Percentiles rank a stretch among this genome's conserved stretches.
phyloP scores from a whole-genome alignment of 768 basidiomycete species.

The Leccinellum albellum region DNA sequence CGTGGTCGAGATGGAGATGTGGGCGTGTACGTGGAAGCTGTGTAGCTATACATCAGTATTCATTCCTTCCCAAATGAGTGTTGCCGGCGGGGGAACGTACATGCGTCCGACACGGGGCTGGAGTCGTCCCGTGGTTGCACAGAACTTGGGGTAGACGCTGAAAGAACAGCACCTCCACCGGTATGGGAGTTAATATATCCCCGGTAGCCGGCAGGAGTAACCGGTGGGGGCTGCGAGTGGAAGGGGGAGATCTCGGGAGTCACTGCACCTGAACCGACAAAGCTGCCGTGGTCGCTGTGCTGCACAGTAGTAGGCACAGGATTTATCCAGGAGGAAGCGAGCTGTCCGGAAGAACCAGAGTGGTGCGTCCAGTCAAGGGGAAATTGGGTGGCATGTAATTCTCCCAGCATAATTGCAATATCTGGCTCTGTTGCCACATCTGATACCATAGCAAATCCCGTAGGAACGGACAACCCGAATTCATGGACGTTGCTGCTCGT shows the following conservation, averaged over 20 bases:
- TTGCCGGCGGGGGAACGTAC: conserved; percentile 8
- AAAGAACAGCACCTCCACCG: not conserved
- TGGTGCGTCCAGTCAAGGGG: not conserved
- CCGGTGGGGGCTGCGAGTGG: not conserved
- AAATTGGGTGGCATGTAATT: not conserved
- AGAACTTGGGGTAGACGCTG: not conserved
- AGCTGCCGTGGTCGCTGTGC: not conserved
- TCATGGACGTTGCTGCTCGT: not conserved
- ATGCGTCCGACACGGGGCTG: conserved; percentile 3
- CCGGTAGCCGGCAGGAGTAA: not conserved
- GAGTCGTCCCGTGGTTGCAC: not conserved
- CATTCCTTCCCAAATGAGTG: not conserved
- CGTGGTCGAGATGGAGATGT: too few relatives aligned
- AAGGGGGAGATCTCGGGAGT: not conserved
- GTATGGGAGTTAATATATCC: not conserved
- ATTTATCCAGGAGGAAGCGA: not conserved
- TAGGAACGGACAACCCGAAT: not conserved
- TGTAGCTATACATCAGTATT: conserved; percentile 5
- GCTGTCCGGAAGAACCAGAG: not conserved
- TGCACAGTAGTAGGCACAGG: conserved; percentile 1
- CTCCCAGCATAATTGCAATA: not conserved
- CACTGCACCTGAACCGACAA: not conserved
- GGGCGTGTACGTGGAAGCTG: too few relatives aligned
- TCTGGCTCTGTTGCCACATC: not conserved
- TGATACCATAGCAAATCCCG: conserved; percentile 1